A percentile compares a stretch with the other conserved stretches of the same genome.
Evolutionary conservation across 441 rosid species (phyloP).

Genomic region (Adansonia grandidieri): DNA sequence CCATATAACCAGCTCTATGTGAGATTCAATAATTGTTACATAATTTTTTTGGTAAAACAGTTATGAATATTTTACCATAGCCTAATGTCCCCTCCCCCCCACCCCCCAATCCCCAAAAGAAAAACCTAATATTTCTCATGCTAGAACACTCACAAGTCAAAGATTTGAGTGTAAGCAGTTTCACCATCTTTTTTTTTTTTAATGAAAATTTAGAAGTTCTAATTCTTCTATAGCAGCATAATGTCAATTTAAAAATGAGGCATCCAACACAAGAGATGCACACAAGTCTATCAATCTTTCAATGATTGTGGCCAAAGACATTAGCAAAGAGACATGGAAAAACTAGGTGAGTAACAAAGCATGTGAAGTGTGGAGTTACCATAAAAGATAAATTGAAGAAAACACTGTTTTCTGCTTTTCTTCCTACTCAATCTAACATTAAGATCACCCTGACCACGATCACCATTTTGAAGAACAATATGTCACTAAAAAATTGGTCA

Average conservation of each 20-base stretch:
- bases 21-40: neutral
- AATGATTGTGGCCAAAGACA: neutral
- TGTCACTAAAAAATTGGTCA: neutral
- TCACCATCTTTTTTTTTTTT: neutral
- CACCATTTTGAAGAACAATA: constrained; percentile 9
- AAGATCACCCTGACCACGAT: constrained; percentile 8
- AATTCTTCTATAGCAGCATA: neutral
- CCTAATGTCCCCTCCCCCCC: neutral
- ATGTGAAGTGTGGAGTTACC: neutral
- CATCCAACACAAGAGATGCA: neutral
- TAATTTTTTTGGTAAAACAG: neutral
- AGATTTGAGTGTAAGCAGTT: neutral
- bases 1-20: neutral
- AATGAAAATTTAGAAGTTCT: neutral
- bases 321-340: neutral
- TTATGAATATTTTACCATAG: neutral
- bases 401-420: neutral
- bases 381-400: constrained; percentile 6
- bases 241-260: neutral
- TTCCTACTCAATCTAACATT: neutral
- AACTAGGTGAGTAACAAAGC: neutral
- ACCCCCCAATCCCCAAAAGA: neutral
- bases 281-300: no score
- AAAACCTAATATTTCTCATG: neutral
- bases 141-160: neutral